A percentile compares a stretch with the other conserved stretches of the same genome.
Conservation (phyloP, 306 rosid genomes). For the Lathyrus tuberosus region DNA sequence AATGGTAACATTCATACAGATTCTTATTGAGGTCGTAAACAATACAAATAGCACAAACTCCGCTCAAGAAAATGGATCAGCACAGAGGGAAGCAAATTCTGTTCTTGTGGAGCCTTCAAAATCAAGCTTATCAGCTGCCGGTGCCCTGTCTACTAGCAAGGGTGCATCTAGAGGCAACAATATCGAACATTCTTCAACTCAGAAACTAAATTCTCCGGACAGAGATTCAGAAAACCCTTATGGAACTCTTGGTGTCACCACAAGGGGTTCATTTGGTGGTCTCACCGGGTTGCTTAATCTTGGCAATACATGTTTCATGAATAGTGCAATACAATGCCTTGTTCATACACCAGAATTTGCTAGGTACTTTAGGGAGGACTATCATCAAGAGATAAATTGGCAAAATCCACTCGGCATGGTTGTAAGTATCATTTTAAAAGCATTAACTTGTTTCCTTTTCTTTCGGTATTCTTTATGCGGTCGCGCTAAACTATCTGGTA, state of each 20-base stretch:
- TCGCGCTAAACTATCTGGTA: constrained; percentile 1
- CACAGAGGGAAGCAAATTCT: constrained; percentile 69
- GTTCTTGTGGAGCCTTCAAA: constrained; percentile 80
- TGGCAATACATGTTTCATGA: constrained; percentile 99
- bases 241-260: constrained; percentile 74
- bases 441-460: constrained; percentile 42
- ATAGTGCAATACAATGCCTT: constrained; percentile 96
- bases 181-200: constrained; percentile 64
- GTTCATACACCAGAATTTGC: constrained; percentile 98
- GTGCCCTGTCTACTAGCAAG: constrained; percentile 83
- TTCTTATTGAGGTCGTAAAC: constrained; percentile 89
- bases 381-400: constrained; percentile 93
- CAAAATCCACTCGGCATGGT: constrained; percentile 97
- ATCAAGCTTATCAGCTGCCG: constrained; percentile 77
- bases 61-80: constrained; percentile 78
- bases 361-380: constrained; percentile 89
- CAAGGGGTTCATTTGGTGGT: constrained; percentile 89
- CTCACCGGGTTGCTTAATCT: constrained; percentile 92
- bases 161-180: constrained; percentile 64
- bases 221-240: constrained; percentile 71
- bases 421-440: constrained; percentile 67
- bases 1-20: constrained; percentile 55
- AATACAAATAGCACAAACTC: constrained; percentile 60
- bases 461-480: constrained; percentile 27
- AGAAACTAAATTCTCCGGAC: constrained; percentile 54